These are phyloP conservation scores for Alternaria ventricosa DNA, from an alignment of 2,329 filamentous ascomycete genomes.

Conservation along the genomic window DNA sequence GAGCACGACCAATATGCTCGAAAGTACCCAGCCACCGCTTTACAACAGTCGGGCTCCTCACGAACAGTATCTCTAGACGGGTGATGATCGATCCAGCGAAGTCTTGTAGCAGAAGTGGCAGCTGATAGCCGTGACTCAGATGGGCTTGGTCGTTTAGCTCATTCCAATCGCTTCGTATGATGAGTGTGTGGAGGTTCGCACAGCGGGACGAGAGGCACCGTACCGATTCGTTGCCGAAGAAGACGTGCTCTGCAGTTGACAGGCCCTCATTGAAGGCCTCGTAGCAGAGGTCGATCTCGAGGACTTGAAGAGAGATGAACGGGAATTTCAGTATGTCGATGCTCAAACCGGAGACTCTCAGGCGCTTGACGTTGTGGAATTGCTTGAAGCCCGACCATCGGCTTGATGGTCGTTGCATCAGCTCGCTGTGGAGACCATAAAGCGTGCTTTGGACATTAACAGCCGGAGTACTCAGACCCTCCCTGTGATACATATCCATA, in stretches of 20 bases:
- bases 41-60: background rate
- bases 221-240: background rate
- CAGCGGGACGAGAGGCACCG: background rate
- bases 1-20: background rate
- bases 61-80: background rate
- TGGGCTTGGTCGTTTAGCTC: background rate
- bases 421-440: background rate
- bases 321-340: background rate
- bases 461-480: background rate
- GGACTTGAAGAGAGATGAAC: background rate
- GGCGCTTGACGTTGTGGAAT: background rate
- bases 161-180: background rate
- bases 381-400: background rate
- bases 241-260: background rate
- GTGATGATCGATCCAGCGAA: background rate
- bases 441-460: background rate
- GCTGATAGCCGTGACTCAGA: background rate
- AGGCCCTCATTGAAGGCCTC: background rate
- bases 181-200: background rate
- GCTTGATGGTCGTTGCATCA: background rate
- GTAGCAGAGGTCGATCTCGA: background rate
- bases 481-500: background rate
- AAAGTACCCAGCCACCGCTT: background rate
- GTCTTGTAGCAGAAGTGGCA: background rate
- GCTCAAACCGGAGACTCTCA: background rate